Evolutionary conservation across 148 eudicot genomes (phyloP), one percentile per base, ranked within the genome.

Genomic region (Gaultheria prostrata): DNA sequence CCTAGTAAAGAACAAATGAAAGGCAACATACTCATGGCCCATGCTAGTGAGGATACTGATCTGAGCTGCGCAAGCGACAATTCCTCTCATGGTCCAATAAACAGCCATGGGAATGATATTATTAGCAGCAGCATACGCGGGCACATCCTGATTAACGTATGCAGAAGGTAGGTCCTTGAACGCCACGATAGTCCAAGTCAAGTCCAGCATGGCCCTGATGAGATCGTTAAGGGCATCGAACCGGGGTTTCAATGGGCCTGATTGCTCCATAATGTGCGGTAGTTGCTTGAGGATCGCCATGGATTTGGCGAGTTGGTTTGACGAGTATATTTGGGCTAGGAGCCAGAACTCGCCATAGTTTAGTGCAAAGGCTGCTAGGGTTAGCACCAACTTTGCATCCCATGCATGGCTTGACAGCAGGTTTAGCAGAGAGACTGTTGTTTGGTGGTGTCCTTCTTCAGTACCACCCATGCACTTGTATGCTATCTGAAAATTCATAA

Each of bases 261-360:
- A 78, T 54, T 84, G 86, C 72, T 87, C 89, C 85, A 84, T 77
- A 13, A 84, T 84, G 48, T 11, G 11, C 1, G 86, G 89, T 17
- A 87, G 54, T 28, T 77, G 85, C 77, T 78, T 87, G 51, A 87
- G 89, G 32, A 87, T 84, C 8, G 86, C 88, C 86, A 84, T 75
- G 1, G 84, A 77, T 81, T 71, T 84, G 3, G 86, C 88, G 0
- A 87, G 86, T 50, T 69, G 88, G 76, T 87, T 84, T 10, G 86
- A 84, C 1, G 88, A 45, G 77, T 76, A 81, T 18, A 84, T 80
- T 48, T 86, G 84, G 54, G 84, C 65, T 8, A 83, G 79, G 8
- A 87, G 78, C 88, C 88, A 84, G 77, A 87, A 84, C 32, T 87
- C 88, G 17, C 86, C 88, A 15, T 84, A 84, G 84, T 77, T 72